Evolutionary conservation across 371 early-diverging fungal genomes (phyloP).

Genomic region (Nematocida sp.): DNA sequence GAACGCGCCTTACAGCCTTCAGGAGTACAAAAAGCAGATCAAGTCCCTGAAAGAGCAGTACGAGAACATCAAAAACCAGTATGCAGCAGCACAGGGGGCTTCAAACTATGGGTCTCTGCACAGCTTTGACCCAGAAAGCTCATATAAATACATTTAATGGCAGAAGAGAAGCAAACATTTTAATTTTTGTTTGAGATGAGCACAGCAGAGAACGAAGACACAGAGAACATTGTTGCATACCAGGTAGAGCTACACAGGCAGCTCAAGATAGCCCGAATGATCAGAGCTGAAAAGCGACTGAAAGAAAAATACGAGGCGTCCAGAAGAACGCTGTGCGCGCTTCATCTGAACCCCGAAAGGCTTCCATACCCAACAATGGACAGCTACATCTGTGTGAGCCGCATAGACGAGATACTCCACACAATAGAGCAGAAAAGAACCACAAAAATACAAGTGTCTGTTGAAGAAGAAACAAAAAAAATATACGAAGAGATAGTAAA

Average conservation of each 20-base stretch:
- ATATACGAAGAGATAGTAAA: conserved; percentile 45
- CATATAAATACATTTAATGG: too few relatives aligned
- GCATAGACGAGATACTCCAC: conserved; percentile 3
- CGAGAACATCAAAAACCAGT: too few relatives aligned
- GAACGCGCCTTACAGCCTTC: too few relatives aligned
- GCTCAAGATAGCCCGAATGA: conserved; percentile 13
- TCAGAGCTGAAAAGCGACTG: conserved; percentile 8
- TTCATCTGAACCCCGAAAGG: conserved; percentile 3
- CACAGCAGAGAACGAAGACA: conserved; percentile 1
- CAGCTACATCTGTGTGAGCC: background rate
- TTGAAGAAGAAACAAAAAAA: conserved; percentile 33
- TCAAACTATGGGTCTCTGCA: too few relatives aligned
- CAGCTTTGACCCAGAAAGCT: too few relatives aligned
- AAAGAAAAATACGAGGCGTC: conserved; percentile 6
- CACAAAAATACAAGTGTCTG: conserved; percentile 3
- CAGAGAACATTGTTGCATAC: conserved; percentile 15
- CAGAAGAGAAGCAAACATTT: too few relatives aligned
- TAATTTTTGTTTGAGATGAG: conserved; percentile 13
- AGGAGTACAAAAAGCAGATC: too few relatives aligned
- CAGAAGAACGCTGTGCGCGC: conserved; percentile 16
- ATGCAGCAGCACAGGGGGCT: too few relatives aligned
- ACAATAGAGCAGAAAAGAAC: background rate
- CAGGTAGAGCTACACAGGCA: conserved; percentile 10
- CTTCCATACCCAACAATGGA: conserved; percentile 37
- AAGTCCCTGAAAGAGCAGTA: too few relatives aligned